Evolutionary conservation across 2,329 filamentous ascomycete species (phyloP), one percentile per base, ranked within the genome.

Genomic region (Fusarium temperatum): DNA sequence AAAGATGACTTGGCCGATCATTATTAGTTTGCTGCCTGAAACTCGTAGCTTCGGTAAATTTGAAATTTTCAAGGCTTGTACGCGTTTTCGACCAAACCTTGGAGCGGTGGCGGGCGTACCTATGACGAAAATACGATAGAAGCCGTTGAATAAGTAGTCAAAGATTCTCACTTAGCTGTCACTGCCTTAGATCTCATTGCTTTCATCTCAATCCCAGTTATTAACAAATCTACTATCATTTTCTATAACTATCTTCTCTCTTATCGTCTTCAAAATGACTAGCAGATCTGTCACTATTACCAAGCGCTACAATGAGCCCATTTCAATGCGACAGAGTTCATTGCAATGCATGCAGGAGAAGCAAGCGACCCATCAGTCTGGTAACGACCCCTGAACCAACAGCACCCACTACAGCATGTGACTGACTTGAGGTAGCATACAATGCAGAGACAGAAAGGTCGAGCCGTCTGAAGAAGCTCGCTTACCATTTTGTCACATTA

Each of bases 401-500:
- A 51, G 24, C 44, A 45, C 41, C 61, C 42, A 56, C 61, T 44
- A 20, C 22, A 41, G 26, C 54, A 45, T 66, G 60, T 66, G 47
- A 56, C 71, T 73, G 35, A 70, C 66, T 9, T 44, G 36, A 57
- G 66, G 67, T 63, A 71, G 60, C 24, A 70, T 59, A 42, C 35
- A 60, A 55, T 57, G 48, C 48, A 72, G 56, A 60, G 42, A 18
- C 36, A 45, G 32, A 61, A 12, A 36, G 26, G 15, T 32, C 66
- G 24, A 66, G 35, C 44, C 28, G 44, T 28, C 48, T 72, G 58
- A 55, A 58, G 28, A 51, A 35, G 32, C 68, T 74, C 63, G 56
- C 68, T 65, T 74, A 72, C 50, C 70, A 74, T 24, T 41, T 61
- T 14, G 47, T 66, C 47, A 74, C 70, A 39, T 38, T 74, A 45